phyloP scores from a whole-genome alignment of 768 basidiomycete species.

The Mrakia hoshinonis region DNA sequence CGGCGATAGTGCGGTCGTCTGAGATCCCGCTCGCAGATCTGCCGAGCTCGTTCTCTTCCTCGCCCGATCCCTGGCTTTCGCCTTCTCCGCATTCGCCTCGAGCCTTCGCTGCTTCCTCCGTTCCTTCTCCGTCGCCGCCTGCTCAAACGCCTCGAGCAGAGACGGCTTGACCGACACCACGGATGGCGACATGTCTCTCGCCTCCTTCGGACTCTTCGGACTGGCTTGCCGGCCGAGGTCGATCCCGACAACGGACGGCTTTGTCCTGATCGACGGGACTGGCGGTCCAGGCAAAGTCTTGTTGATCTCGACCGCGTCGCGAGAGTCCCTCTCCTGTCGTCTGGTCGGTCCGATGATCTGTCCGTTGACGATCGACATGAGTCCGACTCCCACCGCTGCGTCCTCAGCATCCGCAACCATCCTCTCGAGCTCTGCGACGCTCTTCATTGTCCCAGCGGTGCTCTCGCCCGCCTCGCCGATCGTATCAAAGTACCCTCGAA shows the following conservation, averaged over 20 bases:
- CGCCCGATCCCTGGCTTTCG: background rate
- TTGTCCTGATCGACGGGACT: constrained; percentile 68
- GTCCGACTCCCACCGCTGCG: background rate
- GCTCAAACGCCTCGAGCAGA: background rate
- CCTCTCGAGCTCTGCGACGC: background rate
- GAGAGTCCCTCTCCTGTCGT: background rate
- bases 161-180: background rate
- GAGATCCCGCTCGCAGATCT: too few relatives aligned
- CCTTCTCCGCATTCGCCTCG: background rate
- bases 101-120: background rate
- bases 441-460: background rate
- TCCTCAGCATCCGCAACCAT: background rate
- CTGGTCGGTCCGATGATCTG: background rate
- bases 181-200: background rate
- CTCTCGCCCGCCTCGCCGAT: background rate
- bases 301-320: constrained; percentile 1
- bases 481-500: background rate
- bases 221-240: background rate
- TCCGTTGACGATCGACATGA: background rate
- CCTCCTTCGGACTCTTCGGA: background rate
- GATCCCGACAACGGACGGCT: constrained; percentile 47
- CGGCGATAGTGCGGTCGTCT: background rate
- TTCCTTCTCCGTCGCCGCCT: constrained; percentile 1
- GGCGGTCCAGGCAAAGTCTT: constrained; percentile 74
- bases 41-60: background rate